phyloP scores from a whole-genome alignment of 371 early-diverging fungal species.

The Haplosporangium sp. region DNA sequence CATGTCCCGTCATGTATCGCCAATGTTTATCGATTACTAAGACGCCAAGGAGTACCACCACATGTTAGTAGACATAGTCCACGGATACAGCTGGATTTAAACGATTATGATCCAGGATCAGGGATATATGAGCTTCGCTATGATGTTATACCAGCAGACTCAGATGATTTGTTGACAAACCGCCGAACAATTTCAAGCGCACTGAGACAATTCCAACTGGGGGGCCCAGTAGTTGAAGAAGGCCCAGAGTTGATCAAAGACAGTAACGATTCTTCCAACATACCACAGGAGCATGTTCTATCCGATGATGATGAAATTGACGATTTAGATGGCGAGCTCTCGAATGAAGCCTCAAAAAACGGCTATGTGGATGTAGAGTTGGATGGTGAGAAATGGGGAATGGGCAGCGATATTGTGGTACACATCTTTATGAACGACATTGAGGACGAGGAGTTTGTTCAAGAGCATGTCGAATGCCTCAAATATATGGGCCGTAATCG shows the following conservation, averaged over 20 bases:
- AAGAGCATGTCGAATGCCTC: conserved; percentile 54
- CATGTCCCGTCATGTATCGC: conserved; percentile 57
- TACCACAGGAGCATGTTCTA: conserved; percentile 44
- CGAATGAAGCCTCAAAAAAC: conserved; percentile 6
- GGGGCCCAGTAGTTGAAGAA: conserved; percentile 18
- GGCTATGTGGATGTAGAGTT: conserved; percentile 56
- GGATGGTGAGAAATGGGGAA: conserved; percentile 56
- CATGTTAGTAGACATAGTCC: conserved; percentile 53
- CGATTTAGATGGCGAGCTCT: conserved; percentile 22
- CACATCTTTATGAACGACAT: conserved; percentile 57
- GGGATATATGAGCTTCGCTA: conserved; percentile 56
- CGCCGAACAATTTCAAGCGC: conserved; percentile 41
- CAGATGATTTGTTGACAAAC: conserved; percentile 26
- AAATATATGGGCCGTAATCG: conserved; percentile 55
- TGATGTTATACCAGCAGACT: conserved; percentile 48
- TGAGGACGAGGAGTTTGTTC: conserved; percentile 56
- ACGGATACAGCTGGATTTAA: conserved; percentile 52
- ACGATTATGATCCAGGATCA: conserved; percentile 54
- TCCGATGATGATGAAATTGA: conserved; percentile 40
- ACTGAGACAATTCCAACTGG: conserved; percentile 41
- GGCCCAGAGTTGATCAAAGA: conserved; percentile 19
- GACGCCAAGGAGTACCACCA: conserved; percentile 54
- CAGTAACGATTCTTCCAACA: conserved; percentile 12
- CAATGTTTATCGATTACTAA: conserved; percentile 41
- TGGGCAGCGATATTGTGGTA: conserved; percentile 50